Evolutionary conservation across 768 basidiomycete species (phyloP).

Genomic region (Lactarius psammicola): DNA sequence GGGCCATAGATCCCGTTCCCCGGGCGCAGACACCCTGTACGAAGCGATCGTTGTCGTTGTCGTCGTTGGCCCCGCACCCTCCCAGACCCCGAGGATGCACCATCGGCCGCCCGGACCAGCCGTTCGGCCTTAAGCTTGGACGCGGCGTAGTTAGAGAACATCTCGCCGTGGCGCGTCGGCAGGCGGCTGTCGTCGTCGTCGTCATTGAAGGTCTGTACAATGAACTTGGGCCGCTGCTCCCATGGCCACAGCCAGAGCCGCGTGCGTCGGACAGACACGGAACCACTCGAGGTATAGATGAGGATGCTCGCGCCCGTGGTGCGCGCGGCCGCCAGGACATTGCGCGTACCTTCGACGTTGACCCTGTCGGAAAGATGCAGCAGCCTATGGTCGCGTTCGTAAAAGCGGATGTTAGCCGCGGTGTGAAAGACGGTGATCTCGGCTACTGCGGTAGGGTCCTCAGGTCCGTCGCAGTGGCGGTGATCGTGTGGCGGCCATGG

Average conservation of each 20-base stretch:
- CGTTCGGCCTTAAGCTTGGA: slow-evolving; percentile 61
- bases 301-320: slow-evolving; percentile 54
- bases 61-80: slow-evolving; percentile 34
- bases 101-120: slow-evolving; percentile 44
- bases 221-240: slow-evolving; percentile 55
- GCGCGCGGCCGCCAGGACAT: slow-evolving; percentile 60
- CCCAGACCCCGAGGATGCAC: slow-evolving; percentile 36
- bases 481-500: slow-evolving; percentile 67
- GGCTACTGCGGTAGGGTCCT: slow-evolving; percentile 16
- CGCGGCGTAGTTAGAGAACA: slow-evolving; percentile 77
- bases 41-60: slow-evolving; percentile 35
- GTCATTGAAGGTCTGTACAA: slow-evolving; percentile 65
- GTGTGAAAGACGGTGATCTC: slow-evolving; percentile 72
- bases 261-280: slow-evolving; percentile 54
- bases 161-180: slow-evolving; percentile 56
- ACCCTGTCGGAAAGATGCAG: slow-evolving; percentile 56
- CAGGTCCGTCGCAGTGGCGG: no score
- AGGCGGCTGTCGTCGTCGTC: slow-evolving; percentile 56
- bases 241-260: slow-evolving; percentile 75
- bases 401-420: slow-evolving; percentile 76
- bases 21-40: slow-evolving; percentile 75
- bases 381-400: slow-evolving; percentile 55
- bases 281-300: slow-evolving; percentile 74
- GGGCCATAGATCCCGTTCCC: slow-evolving; percentile 77
- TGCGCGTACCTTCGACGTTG: slow-evolving; percentile 66